Base-by-base conservation (phyloP, 306 rosid genomes). In the Quercus gilva region DNA sequence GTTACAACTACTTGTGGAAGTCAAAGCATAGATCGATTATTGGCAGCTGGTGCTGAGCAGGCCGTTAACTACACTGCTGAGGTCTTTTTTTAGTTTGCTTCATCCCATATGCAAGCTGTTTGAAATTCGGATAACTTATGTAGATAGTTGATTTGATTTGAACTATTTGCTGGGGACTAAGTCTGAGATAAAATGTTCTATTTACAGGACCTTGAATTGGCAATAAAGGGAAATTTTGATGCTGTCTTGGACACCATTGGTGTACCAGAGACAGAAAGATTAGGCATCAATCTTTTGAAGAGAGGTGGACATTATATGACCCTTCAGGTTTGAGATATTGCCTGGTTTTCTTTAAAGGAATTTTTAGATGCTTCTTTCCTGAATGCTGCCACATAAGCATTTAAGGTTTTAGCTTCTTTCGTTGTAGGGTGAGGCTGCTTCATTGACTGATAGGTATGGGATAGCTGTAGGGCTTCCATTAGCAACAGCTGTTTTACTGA, bases 211-310 rank as follows among this genome's bases (percentile, higher is more conserved):
- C 81, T 86, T 61, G 98, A 89, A 71, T 71, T 82, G 82, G 81
- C 85, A 81, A 88, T 95, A 80, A 90, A 80, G 85, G 99, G 98
- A 63, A 93, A 86, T 82, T 95, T 95, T 55, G 98, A 93, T 79
- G 98, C 96, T 55, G 99, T 95, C 71, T 89, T 95, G 86, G 99
- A 95, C 80, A 95, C 99, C 23, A 95, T 93, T 86, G 99, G 99
- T 71, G 86, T 55, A 13, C 87, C 88, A 59, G 96, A 91, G 81
- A 95, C 94, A 3, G 99, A 95, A 93, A 79, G 89, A 73, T 61
- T 81, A 75, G 88, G 99, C 83, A 73, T 95, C 79, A 83, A 74
- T 82, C 83, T 95, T 86, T 87, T 95, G 75, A 95, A 84, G 84
- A 86, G 85, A 89, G 97, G 96, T n/a, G 99, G 99, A 60, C 88